Base-by-base conservation (phyloP, 371 early-diverging fungal genomes). In the Mucor circinelloides region DNA sequence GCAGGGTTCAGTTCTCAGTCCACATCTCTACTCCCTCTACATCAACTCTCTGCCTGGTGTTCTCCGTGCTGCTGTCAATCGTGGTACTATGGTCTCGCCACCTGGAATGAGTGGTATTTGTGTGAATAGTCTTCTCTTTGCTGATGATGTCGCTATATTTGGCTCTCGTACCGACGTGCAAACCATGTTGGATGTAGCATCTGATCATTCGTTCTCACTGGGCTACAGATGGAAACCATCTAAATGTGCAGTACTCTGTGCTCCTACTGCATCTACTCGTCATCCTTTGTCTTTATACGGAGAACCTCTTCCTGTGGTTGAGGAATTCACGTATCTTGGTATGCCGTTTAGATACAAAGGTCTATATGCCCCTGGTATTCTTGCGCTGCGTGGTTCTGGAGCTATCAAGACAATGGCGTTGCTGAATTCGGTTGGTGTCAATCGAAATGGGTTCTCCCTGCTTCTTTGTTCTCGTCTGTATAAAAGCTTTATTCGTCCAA, bases 141-240 rank as follows among this genome's bases (percentile, higher is more conserved):
- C n/a, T n/a, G n/a, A n/a, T n/a, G n/a, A n/a, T n/a, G n/a, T n/a
- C n/a, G n/a, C n/a, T n/a, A n/a, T n/a, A n/a, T n/a, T n/a, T n/a
- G n/a, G 42, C 1, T 10, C 9, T 40, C 17, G 12, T 0, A 15
- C 42, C 0, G 55, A 60, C 9, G 66, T 76, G 0, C 67, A 60
- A 6, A 6, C 1, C 2, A 66, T 79, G 66, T 65, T 73, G 17
- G 31, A 54, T 13, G 28, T 58, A 0, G 71, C 66, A 5, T 64
- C 62, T 25, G 28, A 40, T 0, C 79, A 75, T 50, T 68, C 71
- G 3, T 3, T 10, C 25, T n/a, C n/a, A 10, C 64, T 70, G 10
- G 78, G 74, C 0, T 74, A 74, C 38, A 60, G 66, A 2, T 74
- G 74, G 71, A 70, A 68, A 44, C 72, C 69, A n/a, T 36, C 60